Percentiles rank a stretch among this genome's conserved stretches.
phyloP scores from a whole-genome alignment of 2,329 filamentous ascomycete genomes.

The Clonostachys byssicola region DNA sequence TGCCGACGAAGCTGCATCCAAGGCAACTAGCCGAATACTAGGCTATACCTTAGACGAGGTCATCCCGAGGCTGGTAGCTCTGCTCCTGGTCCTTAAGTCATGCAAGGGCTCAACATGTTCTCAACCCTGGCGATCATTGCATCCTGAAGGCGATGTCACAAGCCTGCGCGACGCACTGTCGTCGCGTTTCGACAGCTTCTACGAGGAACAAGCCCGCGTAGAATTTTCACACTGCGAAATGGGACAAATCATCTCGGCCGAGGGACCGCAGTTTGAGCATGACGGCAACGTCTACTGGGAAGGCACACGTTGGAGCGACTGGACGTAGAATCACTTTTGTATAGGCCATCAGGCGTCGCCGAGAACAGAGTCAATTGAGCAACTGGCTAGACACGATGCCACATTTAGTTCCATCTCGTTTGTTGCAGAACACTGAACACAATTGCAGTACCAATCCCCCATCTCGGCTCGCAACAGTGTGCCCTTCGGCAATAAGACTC shows the following conservation, averaged over 20 bases:
- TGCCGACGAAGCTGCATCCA: slow-evolving; percentile 16
- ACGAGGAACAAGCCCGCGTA: slow-evolving; percentile 41
- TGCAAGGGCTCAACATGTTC: slow-evolving; percentile 49
- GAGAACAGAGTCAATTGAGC: no score
- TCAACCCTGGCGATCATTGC: slow-evolving; percentile 50
- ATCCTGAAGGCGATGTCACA: slow-evolving; percentile 45
- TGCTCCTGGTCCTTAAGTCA: slow-evolving; percentile 56
- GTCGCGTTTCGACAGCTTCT: slow-evolving; percentile 44
- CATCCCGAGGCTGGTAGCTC: slow-evolving; percentile 47
- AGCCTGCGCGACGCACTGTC: slow-evolving; percentile 45
- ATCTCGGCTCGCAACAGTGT: no score
- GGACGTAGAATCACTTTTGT: slow-evolving; percentile 7
- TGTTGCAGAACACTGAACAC: no score
- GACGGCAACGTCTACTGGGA: slow-evolving; percentile 15
- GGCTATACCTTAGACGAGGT: slow-evolving; percentile 29
- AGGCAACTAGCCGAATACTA: slow-evolving; percentile 8
- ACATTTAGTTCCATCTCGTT: no score
- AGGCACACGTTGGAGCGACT: slow-evolving; percentile 16
- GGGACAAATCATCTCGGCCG: slow-evolving; percentile 50
- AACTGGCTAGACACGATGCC: no score
- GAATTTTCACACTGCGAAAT: slow-evolving; percentile 44
- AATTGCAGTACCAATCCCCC: no score
- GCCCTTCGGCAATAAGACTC: no score
- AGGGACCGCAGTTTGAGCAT: slow-evolving; percentile 44
- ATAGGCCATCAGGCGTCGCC: no score